These are phyloP conservation scores for Pelargonium citronellum DNA, from an alignment of 441 rosid genomes.

Conservation along the genomic window DNA sequence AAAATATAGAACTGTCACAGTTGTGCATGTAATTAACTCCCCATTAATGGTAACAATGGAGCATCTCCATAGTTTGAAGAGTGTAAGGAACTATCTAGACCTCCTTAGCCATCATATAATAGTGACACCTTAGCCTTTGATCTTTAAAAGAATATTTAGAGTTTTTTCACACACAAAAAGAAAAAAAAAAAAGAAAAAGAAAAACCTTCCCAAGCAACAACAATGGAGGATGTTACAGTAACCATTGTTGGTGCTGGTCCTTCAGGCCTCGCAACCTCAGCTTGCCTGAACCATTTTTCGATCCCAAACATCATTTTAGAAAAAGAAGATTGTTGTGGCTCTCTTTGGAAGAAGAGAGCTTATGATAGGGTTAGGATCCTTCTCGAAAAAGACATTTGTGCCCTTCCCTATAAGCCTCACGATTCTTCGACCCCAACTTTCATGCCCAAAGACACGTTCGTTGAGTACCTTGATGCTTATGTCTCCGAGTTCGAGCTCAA, in stretches of 20 bases:
- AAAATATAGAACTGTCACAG: too few species aligned
- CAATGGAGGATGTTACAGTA: slow-evolving; percentile 1
- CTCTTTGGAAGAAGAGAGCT: slow-evolving; percentile 47
- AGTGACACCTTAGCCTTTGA: too few species aligned
- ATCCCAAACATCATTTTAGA: slow-evolving; percentile 40
- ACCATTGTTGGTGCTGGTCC: slow-evolving; percentile 53
- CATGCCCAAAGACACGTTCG: slow-evolving; percentile 26
- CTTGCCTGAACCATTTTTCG: slow-evolving; percentile 28
- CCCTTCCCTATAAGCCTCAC: slow-evolving; percentile 38
- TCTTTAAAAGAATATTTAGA: too few species aligned
- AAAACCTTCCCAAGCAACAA: too few species aligned
- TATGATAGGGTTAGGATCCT: slow-evolving; percentile 47
- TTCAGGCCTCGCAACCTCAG: slow-evolving; percentile 44
- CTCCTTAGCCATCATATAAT: too few species aligned
- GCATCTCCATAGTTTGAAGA: too few species aligned
- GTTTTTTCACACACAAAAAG: too few species aligned
- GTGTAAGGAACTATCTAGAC: too few species aligned
- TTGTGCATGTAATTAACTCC: too few species aligned
- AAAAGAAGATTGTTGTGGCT: slow-evolving; percentile 41
- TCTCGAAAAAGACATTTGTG: slow-evolving; percentile 40
- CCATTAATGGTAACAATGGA: too few species aligned
- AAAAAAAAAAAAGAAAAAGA: too few species aligned
- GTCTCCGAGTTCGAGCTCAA: slow-evolving; percentile 27
- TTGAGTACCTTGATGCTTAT: slow-evolving; percentile 35
- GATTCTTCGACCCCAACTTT: slow-evolving; percentile 29